A percentile compares a stretch with the other conserved stretches of the same genome.
These are phyloP conservation scores for Plasmodium knowlesi DNA, from an alignment of 169 alveolate genomes.

Conservation along the genomic window DNA sequence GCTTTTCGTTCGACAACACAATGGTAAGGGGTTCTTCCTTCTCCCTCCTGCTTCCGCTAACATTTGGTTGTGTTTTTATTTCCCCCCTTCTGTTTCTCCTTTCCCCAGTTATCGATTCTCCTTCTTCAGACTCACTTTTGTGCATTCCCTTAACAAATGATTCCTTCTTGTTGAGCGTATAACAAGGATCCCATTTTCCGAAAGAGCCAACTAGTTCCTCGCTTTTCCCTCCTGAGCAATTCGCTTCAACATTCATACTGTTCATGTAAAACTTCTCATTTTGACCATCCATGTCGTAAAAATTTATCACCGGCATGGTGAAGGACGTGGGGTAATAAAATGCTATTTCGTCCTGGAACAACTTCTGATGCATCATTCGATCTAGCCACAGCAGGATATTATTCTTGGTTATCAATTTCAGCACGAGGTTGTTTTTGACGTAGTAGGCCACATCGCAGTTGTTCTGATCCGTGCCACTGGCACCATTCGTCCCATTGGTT, in stretches of 20 bases:
- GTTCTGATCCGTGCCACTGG: background rate
- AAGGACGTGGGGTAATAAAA: conserved; percentile 62
- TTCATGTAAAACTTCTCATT: conserved; percentile 14
- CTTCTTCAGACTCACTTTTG: background rate
- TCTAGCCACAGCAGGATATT: conserved; percentile 60
- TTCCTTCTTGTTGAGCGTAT: background rate
- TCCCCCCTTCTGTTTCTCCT: background rate
- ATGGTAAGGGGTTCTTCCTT: background rate
- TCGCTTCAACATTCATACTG: background rate
- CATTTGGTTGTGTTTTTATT: background rate
- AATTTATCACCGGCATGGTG: conserved; percentile 41
- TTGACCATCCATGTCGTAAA: conserved; percentile 21
- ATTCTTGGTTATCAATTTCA: conserved; percentile 36
- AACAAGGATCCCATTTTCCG: background rate
- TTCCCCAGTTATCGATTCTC: background rate
- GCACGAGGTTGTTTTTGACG: conserved; percentile 15
- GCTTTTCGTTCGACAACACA: background rate
- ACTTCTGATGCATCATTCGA: conserved; percentile 33
- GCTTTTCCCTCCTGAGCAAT: background rate
- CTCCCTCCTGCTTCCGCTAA: background rate
- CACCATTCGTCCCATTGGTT: background rate
- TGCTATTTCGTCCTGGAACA: conserved; percentile 46
- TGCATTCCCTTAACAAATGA: background rate
- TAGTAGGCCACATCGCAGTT: conserved; percentile 8
- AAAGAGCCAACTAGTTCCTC: background rate